A percentile compares a stretch with the other conserved stretches of the same genome.
phyloP scores from a whole-genome alignment of 306 rosid species.

The Dryas octopetala region DNA sequence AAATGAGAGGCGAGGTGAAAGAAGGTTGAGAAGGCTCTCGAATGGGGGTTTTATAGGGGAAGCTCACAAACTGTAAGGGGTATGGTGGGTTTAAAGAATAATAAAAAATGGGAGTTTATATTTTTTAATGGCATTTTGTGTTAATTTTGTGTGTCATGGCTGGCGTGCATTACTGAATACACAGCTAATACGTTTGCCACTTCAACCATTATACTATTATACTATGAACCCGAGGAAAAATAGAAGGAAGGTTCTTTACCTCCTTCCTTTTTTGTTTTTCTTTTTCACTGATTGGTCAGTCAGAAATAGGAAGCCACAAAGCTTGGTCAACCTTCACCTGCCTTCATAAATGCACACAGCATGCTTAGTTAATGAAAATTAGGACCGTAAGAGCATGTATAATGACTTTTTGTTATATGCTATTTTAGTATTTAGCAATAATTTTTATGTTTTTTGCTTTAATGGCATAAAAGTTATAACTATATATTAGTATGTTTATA shows the following conservation, averaged over 20 bases:
- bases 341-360: no score
- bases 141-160: constrained; percentile 13
- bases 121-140: background rate
- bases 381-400: no score
- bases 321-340: background rate
- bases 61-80: background rate
- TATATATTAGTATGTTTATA: no score
- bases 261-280: background rate
- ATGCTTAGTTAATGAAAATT: no score
- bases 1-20: constrained; percentile 7
- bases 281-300: background rate
- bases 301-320: background rate
- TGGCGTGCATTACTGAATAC: constrained; percentile 25
- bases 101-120: background rate
- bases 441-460: no score
- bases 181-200: background rate
- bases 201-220: background rate
- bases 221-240: background rate
- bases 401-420: no score
- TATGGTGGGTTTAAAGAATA: no score
- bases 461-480: no score
- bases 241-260: background rate
- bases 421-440: no score
- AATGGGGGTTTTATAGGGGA: constrained; percentile 17
- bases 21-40: fast-evolving